A percentile compares a stretch with the other conserved stretches of the same genome.
These are phyloP conservation scores for Diaporthe ampelina DNA, from an alignment of 2,329 filamentous ascomycete genomes.

Conservation along the genomic window DNA sequence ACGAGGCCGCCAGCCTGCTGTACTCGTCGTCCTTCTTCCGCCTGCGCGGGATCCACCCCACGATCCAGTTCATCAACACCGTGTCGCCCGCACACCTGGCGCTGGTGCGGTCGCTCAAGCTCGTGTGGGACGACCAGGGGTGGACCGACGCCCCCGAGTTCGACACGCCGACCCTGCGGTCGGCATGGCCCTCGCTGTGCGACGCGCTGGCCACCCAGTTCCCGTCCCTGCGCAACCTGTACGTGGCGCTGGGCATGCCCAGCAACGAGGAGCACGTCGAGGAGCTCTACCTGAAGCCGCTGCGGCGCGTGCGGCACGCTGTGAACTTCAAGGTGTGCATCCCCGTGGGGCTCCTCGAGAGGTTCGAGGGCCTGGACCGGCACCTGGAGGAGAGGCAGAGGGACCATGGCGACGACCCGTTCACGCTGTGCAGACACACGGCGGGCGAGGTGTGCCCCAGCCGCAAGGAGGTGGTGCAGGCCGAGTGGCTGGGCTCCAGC, in stretches of 20 bases:
- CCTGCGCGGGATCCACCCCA: constrained; percentile 41
- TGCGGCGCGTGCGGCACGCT: constrained; percentile 31
- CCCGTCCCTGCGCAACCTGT: constrained; percentile 37
- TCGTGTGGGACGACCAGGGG: constrained; percentile 42
- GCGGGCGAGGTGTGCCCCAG: constrained; percentile 40
- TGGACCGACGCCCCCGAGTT: constrained; percentile 37
- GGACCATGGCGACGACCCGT: not conserved
- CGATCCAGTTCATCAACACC: constrained; percentile 39
- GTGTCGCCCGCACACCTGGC: constrained; percentile 36
- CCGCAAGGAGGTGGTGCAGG: constrained; percentile 40
- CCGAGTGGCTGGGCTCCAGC: constrained; percentile 39
- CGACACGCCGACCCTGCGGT: constrained; percentile 37
- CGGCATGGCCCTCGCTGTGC: constrained; percentile 40
- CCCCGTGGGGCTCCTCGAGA: constrained; percentile 38
- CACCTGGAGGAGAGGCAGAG: constrained; percentile 9
- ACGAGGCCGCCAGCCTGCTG: constrained; percentile 37
- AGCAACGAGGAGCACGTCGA: constrained; percentile 33
- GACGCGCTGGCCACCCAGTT: constrained; percentile 36
- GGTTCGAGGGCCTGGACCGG: constrained; percentile 32
- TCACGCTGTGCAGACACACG: constrained; percentile 39
- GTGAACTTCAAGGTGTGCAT: constrained; percentile 41
- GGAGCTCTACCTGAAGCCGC: constrained; percentile 37
- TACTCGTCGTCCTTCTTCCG: constrained; percentile 42
- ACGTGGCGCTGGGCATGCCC: constrained; percentile 39
- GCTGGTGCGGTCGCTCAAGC: constrained; percentile 40